These are phyloP conservation scores for Hypoxylon sp. DNA, from an alignment of 2,329 filamentous ascomycete genomes.

Conservation along the genomic window DNA sequence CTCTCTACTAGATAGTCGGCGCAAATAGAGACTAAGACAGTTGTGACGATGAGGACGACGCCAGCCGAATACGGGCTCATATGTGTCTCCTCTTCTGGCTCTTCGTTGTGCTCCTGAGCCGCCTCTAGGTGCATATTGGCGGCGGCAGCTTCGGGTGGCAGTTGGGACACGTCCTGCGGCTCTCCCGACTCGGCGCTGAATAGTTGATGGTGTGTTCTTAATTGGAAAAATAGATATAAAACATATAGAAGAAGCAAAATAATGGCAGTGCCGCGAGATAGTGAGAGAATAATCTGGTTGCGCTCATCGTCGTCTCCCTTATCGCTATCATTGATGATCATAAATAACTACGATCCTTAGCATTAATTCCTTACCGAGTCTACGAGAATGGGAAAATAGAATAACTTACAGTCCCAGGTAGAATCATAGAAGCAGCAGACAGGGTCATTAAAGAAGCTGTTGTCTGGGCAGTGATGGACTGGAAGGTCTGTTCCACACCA, in stretches of 20 bases:
- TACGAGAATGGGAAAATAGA: neutral
- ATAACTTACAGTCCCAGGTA: constrained; percentile 76
- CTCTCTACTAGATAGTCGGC: constrained; percentile 84
- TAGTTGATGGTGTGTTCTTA: constrained; percentile 79
- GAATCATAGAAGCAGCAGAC: constrained; percentile 82
- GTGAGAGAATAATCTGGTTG: constrained; percentile 74
- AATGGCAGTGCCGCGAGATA: constrained; percentile 83
- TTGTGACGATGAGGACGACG: constrained; percentile 77
- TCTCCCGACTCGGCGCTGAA: constrained; percentile 71
- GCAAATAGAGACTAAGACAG: constrained; percentile 78
- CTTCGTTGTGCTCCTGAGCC: constrained; percentile 57
- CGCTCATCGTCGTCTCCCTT: constrained; percentile 56
- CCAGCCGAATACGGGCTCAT: constrained; percentile 76
- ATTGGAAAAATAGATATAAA: constrained; percentile 83
- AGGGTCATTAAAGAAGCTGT: constrained; percentile 82
- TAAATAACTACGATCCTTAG: constrained; percentile 69
- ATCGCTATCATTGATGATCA: constrained; percentile 66
- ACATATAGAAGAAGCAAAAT: constrained; percentile 82
- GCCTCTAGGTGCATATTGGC: constrained; percentile 39
- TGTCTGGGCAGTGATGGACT: constrained; percentile 82
- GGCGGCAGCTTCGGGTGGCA: constrained; percentile 36
- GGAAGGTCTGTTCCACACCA: constrained; percentile 79
- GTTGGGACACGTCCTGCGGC: constrained; percentile 37
- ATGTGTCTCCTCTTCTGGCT: constrained; percentile 62
- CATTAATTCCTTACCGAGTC: constrained; percentile 2